These are phyloP conservation scores for Hyphopichia pseudoburtonii DNA, from an alignment of 1,139 yeast genomes.

Conservation along the genomic window DNA sequence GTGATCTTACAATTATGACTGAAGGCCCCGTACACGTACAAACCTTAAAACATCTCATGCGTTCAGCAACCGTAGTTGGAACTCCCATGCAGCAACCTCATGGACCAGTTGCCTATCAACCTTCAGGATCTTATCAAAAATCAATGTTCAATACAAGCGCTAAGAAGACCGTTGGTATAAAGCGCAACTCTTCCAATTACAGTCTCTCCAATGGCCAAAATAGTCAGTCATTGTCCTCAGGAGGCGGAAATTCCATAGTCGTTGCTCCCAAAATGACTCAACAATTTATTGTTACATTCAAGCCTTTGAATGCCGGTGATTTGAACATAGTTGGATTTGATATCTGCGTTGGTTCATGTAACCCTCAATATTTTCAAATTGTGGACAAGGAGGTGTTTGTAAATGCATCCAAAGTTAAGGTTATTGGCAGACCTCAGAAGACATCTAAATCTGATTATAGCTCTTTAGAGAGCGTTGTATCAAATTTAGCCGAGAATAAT, in stretches of 20 bases:
- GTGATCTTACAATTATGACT: constrained; percentile 47
- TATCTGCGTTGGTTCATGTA: constrained; percentile 29
- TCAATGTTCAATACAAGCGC: constrained; percentile 2
- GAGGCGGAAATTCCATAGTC: constrained; percentile 6
- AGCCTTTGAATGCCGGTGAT: constrained; percentile 31
- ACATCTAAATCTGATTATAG: background rate
- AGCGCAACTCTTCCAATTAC: constrained; percentile 1
- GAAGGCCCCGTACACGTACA: constrained; percentile 27
- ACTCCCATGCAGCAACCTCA: constrained; percentile 1
- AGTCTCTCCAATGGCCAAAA: constrained; percentile 4
- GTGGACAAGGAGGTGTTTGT: constrained; percentile 24
- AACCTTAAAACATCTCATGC: constrained; percentile 21
- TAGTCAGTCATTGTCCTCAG: constrained; percentile 6
- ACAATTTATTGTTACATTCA: constrained; percentile 35
- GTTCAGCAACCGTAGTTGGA: constrained; percentile 7
- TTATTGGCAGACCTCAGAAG: constrained; percentile 6
- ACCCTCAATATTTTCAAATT: constrained; percentile 29
- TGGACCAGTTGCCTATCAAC: background rate
- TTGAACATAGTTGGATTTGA: constrained; percentile 32
- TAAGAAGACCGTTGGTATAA: constrained; percentile 1
- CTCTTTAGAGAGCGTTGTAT: constrained; percentile 17
- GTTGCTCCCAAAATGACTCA: constrained; percentile 32
- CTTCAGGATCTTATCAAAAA: too few relatives aligned
- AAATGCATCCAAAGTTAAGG: constrained; percentile 16
- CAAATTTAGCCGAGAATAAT: constrained; percentile 21